phyloP scores from a whole-genome alignment of 78 protist species.

The Dictyostelium purpureum region DNA sequence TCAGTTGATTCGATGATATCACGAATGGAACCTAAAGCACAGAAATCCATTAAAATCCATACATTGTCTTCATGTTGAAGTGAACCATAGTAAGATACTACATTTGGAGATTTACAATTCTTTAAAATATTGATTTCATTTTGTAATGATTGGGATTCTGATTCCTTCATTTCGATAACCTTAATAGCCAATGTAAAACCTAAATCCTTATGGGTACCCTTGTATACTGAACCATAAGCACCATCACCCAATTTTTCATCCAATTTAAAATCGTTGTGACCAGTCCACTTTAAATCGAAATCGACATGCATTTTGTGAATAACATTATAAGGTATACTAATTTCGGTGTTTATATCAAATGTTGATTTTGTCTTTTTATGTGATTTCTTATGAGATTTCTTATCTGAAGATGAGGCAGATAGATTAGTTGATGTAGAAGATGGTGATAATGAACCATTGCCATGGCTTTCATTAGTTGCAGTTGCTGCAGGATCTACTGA shows the following conservation, averaged over 20 bases:
- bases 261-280: constrained; percentile 71
- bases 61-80: constrained; percentile 41
- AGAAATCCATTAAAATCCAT: constrained; percentile 90
- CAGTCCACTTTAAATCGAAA: constrained; percentile 82
- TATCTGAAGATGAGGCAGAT: neutral
- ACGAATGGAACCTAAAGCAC: constrained; percentile 86
- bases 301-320: constrained; percentile 86
- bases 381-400: neutral
- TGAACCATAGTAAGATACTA: constrained; percentile 79
- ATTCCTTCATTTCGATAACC: constrained; percentile 63
- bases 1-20: constrained; percentile 75
- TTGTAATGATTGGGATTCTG: constrained; percentile 53
- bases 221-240: constrained; percentile 81
- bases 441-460: neutral
- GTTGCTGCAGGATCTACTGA: neutral
- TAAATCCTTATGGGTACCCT: constrained; percentile 78
- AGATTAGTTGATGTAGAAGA: neutral
- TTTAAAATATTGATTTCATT: constrained; percentile 77
- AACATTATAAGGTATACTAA: constrained; percentile 75
- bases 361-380: constrained; percentile 11
- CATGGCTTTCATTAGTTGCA: neutral
- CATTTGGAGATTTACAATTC: constrained; percentile 71
- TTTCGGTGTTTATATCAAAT: constrained; percentile 50
- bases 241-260: constrained; percentile 81
- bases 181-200: constrained; percentile 76